Conservation (phyloP, 2,329 filamentous ascomycete species). For the Xylariales sp. region DNA sequence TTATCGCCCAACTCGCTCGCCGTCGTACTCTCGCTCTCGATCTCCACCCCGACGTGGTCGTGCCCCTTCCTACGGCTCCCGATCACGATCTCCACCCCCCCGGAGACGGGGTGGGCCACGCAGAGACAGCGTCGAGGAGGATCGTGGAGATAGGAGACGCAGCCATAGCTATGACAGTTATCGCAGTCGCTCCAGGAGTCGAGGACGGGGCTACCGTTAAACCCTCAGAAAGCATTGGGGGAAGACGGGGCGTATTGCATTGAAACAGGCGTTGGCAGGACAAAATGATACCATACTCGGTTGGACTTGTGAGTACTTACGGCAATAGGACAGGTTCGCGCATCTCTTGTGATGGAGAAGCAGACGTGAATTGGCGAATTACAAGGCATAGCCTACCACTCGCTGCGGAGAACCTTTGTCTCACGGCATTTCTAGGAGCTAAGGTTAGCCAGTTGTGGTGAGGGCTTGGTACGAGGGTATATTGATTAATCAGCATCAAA, state of each 20-base stretch:
- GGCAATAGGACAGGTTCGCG: too few species aligned
- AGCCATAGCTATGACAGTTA: conserved; percentile 47
- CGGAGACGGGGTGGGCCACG: conserved; percentile 25
- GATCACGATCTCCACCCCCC: conserved; percentile 35
- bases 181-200: conserved; percentile 34
- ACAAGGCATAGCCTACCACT: too few species aligned
- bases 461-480: too few species aligned
- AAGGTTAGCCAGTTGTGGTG: too few species aligned
- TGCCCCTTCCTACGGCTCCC: conserved; percentile 42
- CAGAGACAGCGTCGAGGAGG: conserved; percentile 19
- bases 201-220: conserved; percentile 29
- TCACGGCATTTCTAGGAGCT: too few species aligned
- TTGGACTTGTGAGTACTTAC: too few species aligned
- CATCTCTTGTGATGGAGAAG: too few species aligned
- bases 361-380: too few species aligned
- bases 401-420: too few species aligned
- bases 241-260: conserved; percentile 2
- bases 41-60: conserved; percentile 36
- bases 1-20: conserved; percentile 56
- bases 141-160: conserved; percentile 30
- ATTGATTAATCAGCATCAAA: too few species aligned
- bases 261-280: conserved; percentile 1
- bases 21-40: conserved; percentile 31
- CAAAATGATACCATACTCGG: conserved; percentile 5
- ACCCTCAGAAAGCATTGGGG: neutral